phyloP scores from a whole-genome alignment of 176 grass and related monocot genomes.

The Zoysia pacifica region DNA sequence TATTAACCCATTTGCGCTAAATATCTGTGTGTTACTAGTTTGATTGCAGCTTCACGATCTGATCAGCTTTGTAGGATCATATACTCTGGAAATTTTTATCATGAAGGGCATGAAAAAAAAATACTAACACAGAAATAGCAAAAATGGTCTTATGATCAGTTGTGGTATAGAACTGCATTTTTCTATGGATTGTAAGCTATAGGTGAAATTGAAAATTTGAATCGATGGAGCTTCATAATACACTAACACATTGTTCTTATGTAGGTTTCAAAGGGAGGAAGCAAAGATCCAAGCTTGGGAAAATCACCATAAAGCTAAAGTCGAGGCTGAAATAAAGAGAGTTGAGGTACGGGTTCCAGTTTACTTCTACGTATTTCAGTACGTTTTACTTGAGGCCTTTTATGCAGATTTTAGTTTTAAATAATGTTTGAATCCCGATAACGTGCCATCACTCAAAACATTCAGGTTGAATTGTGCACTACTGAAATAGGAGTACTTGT shows the following conservation, averaged over 20 bases:
- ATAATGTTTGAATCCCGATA: not conserved
- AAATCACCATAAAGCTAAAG: slow-evolving; percentile 90
- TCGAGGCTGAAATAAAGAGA: slow-evolving; percentile 82
- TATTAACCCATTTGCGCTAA: slow-evolving; percentile 9
- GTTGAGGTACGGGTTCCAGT: slow-evolving; percentile 64
- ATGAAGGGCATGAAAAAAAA: not conserved
- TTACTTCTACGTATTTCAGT: slow-evolving; percentile 5
- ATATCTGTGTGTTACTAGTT: not conserved
- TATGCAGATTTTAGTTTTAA: not conserved
- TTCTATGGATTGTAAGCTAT: not conserved
- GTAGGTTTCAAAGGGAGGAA: slow-evolving; percentile 83
- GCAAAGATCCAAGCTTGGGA: slow-evolving; percentile 96
- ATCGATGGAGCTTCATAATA: not conserved
- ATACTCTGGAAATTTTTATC: too few relatives aligned
- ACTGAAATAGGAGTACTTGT: not conserved
- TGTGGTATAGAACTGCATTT: not conserved
- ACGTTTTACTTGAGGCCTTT: not conserved
- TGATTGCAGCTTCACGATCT: slow-evolving; percentile 3
- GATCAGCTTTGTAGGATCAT: not conserved
- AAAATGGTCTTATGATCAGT: not conserved
- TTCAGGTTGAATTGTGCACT: too few relatives aligned
- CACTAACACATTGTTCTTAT: not conserved
- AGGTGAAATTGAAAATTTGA: slow-evolving; percentile 6
- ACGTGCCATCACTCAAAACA: not conserved
- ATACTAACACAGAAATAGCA: not conserved